Conservation (phyloP, 805 yeast genomes). For the Metschnikowia lochheadii region DNA sequence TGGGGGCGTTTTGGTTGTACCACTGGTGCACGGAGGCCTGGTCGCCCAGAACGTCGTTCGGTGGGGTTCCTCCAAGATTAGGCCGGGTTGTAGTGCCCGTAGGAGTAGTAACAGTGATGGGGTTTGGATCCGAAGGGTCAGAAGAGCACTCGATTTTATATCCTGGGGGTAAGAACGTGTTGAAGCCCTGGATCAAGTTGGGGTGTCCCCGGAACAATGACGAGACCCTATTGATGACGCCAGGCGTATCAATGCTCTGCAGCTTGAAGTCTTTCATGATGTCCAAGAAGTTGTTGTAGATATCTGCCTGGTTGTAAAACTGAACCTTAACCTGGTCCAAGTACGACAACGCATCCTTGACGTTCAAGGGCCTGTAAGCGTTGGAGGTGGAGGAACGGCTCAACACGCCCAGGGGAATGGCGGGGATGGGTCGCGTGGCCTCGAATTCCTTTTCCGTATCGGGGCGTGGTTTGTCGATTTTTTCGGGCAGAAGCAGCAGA, state of each 20-base stretch:
- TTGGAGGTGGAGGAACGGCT: constrained; percentile 40
- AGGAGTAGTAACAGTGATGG: constrained; percentile 93
- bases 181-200: constrained; percentile 90
- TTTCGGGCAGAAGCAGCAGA: constrained; percentile 10
- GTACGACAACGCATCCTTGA: constrained; percentile 92
- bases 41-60: not conserved
- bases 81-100: constrained; percentile 74
- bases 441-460: constrained; percentile 17
- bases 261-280: constrained; percentile 99
- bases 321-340: constrained; percentile 94
- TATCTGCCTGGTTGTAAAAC: constrained; percentile 89
- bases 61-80: constrained; percentile 33
- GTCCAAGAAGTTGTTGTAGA: constrained; percentile 91
- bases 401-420: constrained; percentile 27
- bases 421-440: constrained; percentile 18
- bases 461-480: not conserved
- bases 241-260: constrained; percentile 95
- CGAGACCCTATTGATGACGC: constrained; percentile 94
- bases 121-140: constrained; percentile 86
- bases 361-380: constrained; percentile 78
- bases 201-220: constrained; percentile 90
- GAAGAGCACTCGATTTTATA: constrained; percentile 86
- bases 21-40: constrained; percentile 8
- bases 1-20: constrained; percentile 1
- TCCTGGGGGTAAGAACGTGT: constrained; percentile 96